phyloP scores from a whole-genome alignment of 345 rosid species.

The Gossypium turneri region DNA sequence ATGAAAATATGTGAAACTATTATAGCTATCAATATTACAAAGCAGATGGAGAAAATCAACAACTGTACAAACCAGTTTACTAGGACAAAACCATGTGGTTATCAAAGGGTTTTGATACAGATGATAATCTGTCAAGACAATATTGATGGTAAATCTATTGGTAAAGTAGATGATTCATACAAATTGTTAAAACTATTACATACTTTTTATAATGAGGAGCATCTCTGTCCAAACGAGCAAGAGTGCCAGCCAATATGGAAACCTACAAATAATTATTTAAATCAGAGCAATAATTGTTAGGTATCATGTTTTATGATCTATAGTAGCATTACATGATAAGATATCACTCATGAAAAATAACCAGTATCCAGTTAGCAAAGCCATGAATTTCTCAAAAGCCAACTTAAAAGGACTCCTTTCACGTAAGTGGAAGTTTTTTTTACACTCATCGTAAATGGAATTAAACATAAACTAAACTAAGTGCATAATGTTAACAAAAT shows the following conservation, averaged over 20 bases:
- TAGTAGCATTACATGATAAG: neutral
- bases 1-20: neutral
- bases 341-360: neutral
- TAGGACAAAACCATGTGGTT: conserved; percentile 2
- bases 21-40: neutral
- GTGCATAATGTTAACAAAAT: neutral
- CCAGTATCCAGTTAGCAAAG: neutral
- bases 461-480: neutral
- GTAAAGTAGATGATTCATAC: neutral
- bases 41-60: neutral
- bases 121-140: neutral
- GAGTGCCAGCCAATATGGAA: conserved; percentile 92
- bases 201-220: conserved; percentile 93
- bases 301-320: neutral
- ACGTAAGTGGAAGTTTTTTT: neutral
- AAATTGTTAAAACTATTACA: conserved; percentile 19
- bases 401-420: neutral
- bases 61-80: neutral
- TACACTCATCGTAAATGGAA: neutral
- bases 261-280: conserved; percentile 54
- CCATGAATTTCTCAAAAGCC: neutral
- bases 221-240: conserved; percentile 94
- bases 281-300: conserved; percentile 1
- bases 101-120: conserved; percentile 1
- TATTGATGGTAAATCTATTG: neutral